Base-by-base conservation (phyloP, 139 green algal species). In the Micractinium conductrix region DNA sequence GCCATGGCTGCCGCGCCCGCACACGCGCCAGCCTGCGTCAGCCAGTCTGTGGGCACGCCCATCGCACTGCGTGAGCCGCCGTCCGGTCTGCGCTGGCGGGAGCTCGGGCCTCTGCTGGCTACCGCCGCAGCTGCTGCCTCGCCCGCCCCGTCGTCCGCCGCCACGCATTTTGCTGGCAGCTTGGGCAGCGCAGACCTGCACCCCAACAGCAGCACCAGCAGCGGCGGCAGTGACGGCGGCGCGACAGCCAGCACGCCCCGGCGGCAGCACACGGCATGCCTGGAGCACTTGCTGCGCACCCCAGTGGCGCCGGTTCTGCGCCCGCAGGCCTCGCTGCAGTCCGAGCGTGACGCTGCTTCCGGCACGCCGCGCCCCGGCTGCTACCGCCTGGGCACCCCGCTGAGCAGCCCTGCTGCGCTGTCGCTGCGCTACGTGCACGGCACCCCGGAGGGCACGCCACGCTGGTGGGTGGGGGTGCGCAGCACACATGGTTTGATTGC, bases 31-130 rank as follows among this genome's bases (percentile, higher is more conserved):
- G n/a, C n/a, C n/a, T n/a, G n/a, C n/a, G n/a, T n/a, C n/a, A 80
- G 76, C 75, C 75, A 81, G 53, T 53, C 28, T 5, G 76, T 82
- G 58, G 58, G 28, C 76, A 60, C 58, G 10, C 58, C 76, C 19
- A 58, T 60, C 4, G 37, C 62, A 4, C 12, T 10, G 55, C 76
- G 38, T 5, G 53, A 82, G 55, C 55, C 7, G 33, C 58, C 43
- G 2, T 16, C 44, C 24, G 68, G 21, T 6, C 10, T 28, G 28
- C 42, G 45, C 9, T 35, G 65, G n/a, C 65, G 16, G 33, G n/a
- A 44, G 65, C 65, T 43, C 33, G 70, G 68, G 28, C 70, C 26
- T 9, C 16, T 14, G 70, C 42, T 28, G 70, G 19, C 42, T 9
- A 28, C 70, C 22, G 70, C 70, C 1, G 42, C 70, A 35, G 42